Evolutionary conservation across 108 stramenopile species (phyloP).

Genomic region (Pseudonitzschia delicatissima): DNA sequence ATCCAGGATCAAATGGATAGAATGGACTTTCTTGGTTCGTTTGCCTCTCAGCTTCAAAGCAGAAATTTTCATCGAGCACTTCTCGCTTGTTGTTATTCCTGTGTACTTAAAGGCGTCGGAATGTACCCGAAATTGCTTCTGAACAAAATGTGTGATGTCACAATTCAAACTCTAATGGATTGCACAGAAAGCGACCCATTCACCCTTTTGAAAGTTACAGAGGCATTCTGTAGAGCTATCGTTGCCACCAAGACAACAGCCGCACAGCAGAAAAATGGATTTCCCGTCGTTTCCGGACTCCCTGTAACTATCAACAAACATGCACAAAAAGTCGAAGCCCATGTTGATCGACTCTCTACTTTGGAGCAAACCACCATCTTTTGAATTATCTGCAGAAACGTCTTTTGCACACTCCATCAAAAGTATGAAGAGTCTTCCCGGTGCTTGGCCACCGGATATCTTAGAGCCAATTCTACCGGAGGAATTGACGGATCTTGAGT

Average conservation of each 20-base stretch:
- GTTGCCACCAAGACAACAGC: background rate
- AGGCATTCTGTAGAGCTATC: conserved; percentile 28
- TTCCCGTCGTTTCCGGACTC: conserved; percentile 14
- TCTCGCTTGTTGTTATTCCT: conserved; percentile 32
- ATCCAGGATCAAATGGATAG: conserved; percentile 24
- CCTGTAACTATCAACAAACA: conserved; percentile 26
- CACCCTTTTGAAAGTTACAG: conserved; percentile 38
- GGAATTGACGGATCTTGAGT: conserved; percentile 10
- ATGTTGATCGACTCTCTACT: conserved; percentile 29
- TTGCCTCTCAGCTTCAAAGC: conserved; percentile 7
- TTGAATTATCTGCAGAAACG: background rate
- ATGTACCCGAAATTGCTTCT: conserved; percentile 13
- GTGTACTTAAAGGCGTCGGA: conserved; percentile 30
- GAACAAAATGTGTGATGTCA: conserved; percentile 3
- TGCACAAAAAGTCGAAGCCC: conserved; percentile 16
- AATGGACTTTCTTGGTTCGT: conserved; percentile 18
- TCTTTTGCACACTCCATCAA: conserved; percentile 12
- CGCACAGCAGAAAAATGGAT: background rate
- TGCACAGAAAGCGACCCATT: conserved; percentile 24
- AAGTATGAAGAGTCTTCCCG: conserved; percentile 8
- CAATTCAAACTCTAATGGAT: conserved; percentile 15
- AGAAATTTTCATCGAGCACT: conserved; percentile 34
- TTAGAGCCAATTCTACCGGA: conserved; percentile 22
- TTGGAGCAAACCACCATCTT: conserved; percentile 13
- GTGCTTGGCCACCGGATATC: conserved; percentile 34